These are phyloP conservation scores for Epichloe uncinata DNA, from an alignment of 2,329 filamentous ascomycete species.

Conservation along the genomic window DNA sequence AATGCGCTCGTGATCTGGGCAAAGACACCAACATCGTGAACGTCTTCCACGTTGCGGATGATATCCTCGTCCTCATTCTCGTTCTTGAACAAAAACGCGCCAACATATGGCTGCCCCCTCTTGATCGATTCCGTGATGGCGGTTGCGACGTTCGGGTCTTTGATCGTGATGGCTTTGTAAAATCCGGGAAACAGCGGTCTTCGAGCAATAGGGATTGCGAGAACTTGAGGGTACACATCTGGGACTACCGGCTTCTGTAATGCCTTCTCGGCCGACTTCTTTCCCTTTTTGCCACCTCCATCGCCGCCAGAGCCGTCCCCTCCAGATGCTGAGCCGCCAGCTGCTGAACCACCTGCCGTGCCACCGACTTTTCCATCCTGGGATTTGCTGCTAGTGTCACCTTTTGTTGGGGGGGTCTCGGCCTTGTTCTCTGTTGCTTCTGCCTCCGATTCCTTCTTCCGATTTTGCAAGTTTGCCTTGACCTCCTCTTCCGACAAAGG, in stretches of 20 bases:
- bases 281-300: conserved; percentile 55
- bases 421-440: conserved; percentile 34
- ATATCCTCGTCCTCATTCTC: conserved; percentile 88
- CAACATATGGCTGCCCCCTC: conserved; percentile 91
- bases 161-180: conserved; percentile 96
- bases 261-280: conserved; percentile 58
- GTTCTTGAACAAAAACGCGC: conserved; percentile 93
- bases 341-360: conserved; percentile 36
- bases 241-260: conserved; percentile 82
- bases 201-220: conserved; percentile 92
- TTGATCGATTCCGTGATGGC: conserved; percentile 96
- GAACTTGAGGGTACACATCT: conserved; percentile 92
- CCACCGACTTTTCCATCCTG: conserved; percentile 38
- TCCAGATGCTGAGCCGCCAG: conserved; percentile 31
- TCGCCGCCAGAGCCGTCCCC: conserved; percentile 45
- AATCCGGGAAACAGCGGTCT: conserved; percentile 92
- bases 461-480: conserved; percentile 36
- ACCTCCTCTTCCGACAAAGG: conserved; percentile 39
- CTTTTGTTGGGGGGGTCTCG: conserved; percentile 31
- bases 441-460: conserved; percentile 28
- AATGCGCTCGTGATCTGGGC: conserved; percentile 96
- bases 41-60: conserved; percentile 79
- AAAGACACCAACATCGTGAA: conserved; percentile 93
- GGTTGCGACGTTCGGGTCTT: conserved; percentile 77
- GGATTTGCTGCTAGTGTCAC: conserved; percentile 21